These are phyloP conservation scores for Polytolypa hystricis DNA, from an alignment of 2,329 filamentous ascomycete species.

Conservation along the genomic window DNA sequence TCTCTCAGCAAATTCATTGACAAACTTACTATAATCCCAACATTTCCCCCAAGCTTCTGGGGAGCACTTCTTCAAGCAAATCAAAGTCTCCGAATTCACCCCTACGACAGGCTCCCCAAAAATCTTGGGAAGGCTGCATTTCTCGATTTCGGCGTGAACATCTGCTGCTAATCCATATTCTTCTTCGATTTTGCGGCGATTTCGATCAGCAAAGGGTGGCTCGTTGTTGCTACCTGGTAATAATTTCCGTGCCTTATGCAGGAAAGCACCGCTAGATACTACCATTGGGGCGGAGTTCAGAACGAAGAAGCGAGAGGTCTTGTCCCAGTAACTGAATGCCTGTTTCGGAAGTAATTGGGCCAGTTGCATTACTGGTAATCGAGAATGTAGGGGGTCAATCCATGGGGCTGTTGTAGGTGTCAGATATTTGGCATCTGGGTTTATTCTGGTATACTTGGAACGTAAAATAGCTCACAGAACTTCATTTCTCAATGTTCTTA, in stretches of 20 bases:
- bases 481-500: background rate
- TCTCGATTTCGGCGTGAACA: background rate
- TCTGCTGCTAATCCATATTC: background rate
- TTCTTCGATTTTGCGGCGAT: background rate
- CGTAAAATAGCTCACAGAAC: background rate
- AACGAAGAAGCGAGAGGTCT: conserved; percentile 20
- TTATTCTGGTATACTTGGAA: conserved; percentile 5
- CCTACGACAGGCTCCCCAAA: background rate
- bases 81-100: background rate
- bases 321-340: conserved; percentile 18
- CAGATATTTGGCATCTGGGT: too few species aligned
- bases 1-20: background rate
- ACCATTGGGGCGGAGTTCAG: conserved; percentile 14
- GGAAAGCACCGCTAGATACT: conserved; percentile 13
- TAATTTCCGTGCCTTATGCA: background rate
- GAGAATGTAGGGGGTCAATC: conserved; percentile 30
- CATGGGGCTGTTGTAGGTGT: too few species aligned
- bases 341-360: conserved; percentile 17
- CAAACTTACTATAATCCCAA: background rate
- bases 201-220: background rate
- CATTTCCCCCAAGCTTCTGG: background rate
- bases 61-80: background rate
- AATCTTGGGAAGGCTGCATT: background rate
- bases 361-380: conserved; percentile 18
- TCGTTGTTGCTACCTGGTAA: background rate